Evolutionary conservation across 176 grass and related monocot genomes (phyloP).

Genomic region (Musa beccarii): DNA sequence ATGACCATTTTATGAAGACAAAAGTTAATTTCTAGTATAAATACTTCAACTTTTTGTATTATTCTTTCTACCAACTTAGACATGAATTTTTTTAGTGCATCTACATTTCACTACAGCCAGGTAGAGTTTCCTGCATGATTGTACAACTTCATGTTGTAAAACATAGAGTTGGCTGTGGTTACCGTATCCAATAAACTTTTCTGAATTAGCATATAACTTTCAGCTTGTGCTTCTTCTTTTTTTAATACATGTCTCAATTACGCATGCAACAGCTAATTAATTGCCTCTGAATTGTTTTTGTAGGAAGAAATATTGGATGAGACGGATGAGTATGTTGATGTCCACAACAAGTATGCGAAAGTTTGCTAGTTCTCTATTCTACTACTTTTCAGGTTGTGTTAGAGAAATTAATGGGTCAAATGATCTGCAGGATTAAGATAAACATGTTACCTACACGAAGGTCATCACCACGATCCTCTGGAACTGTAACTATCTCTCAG

Average conservation of each 20-base stretch:
- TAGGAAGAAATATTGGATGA: conserved; percentile 97
- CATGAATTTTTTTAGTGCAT: too few species aligned
- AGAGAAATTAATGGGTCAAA: background rate
- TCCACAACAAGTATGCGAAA: conserved; percentile 88
- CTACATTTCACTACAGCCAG: too few species aligned
- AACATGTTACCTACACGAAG: conserved; percentile 87
- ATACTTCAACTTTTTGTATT: too few species aligned
- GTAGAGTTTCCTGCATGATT: too few species aligned
- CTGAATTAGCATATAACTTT: conserved; percentile 7
- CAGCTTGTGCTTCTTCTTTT: background rate
- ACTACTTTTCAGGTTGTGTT: conserved; percentile 1
- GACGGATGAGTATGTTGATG: conserved; percentile 95
- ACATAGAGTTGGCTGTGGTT: too few species aligned
- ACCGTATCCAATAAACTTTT: too few species aligned
- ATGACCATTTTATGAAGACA: too few species aligned
- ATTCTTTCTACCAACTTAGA: too few species aligned
- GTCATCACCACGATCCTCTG: conserved; percentile 53
- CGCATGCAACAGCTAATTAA: background rate
- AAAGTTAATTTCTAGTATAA: too few species aligned
- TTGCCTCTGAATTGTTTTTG: background rate
- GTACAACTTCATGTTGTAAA: background rate
- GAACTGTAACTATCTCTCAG: conserved; percentile 31
- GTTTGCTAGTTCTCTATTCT: background rate
- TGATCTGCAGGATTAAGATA: conserved; percentile 77
- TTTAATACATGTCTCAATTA: background rate